These are phyloP conservation scores for Thelonectria rubi DNA, from an alignment of 2,329 filamentous ascomycete species.

Conservation along the genomic window DNA sequence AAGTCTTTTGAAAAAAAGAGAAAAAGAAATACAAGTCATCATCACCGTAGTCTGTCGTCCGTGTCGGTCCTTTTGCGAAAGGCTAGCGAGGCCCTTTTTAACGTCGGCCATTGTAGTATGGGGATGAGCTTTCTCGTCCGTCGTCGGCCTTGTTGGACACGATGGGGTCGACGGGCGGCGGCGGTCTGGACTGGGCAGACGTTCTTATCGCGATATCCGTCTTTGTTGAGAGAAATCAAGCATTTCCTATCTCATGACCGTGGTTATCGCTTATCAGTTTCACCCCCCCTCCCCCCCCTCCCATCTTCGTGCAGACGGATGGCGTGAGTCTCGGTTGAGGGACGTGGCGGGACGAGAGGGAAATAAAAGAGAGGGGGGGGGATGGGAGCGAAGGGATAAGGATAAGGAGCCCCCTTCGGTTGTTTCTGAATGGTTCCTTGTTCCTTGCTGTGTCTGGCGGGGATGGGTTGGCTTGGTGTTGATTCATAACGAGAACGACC, in stretches of 20 bases:
- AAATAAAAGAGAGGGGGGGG: background rate
- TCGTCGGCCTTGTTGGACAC: too few relatives aligned
- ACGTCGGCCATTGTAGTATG: background rate
- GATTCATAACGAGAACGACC: too few relatives aligned
- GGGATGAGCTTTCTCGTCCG: background rate
- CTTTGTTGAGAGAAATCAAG: background rate
- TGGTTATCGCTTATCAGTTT: constrained; percentile 2
- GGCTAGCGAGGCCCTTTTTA: background rate
- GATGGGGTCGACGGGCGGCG: background rate
- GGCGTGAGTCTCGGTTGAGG: background rate
- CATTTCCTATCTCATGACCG: background rate
- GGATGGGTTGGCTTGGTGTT: too few relatives aligned
- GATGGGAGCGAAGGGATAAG: background rate
- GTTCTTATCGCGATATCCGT: background rate
- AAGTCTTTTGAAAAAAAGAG: background rate
- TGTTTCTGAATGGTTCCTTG: too few relatives aligned
- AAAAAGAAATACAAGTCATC: constrained; percentile 10
- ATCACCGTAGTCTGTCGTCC: background rate
- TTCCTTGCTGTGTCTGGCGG: too few relatives aligned
- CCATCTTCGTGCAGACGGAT: background rate
- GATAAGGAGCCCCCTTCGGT: background rate
- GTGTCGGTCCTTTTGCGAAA: background rate
- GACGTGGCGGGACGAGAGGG: background rate
- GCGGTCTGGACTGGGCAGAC: background rate
- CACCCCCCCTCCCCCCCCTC: background rate